A percentile compares a stretch with the other conserved stretches of the same genome.
phyloP scores from a whole-genome alignment of 352 stramenopile genomes.

The Pythium sp. region DNA sequence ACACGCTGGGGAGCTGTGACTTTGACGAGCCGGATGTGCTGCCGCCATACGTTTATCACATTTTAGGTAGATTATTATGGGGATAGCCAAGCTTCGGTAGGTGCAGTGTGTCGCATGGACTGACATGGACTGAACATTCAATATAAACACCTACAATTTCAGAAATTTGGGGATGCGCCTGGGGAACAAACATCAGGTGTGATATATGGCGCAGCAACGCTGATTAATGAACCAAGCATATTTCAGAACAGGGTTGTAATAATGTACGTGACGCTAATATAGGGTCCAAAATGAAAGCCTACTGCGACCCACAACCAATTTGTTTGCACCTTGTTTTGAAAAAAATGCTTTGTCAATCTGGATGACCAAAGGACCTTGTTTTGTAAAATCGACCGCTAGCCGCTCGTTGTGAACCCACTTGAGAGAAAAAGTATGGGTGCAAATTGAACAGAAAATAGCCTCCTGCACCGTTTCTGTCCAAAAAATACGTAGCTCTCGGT shows the following conservation, averaged over 20 bases:
- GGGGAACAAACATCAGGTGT: neutral
- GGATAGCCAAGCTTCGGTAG: too few relatives aligned
- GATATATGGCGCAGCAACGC: neutral
- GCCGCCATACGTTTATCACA: too few relatives aligned
- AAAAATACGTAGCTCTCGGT: neutral
- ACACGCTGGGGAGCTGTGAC: too few relatives aligned
- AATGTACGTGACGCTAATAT: neutral
- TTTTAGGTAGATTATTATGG: too few relatives aligned
- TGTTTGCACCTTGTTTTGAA: neutral
- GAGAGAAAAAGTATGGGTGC: neutral
- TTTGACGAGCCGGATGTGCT: too few relatives aligned
- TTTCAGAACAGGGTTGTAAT: neutral
- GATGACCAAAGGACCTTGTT: neutral
- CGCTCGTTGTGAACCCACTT: neutral
- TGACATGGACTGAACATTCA: neutral
- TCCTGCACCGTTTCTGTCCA: neutral
- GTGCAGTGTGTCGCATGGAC: neutral
- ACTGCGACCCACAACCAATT: too few relatives aligned
- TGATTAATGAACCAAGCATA: neutral
- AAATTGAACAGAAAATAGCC: slow-evolving; percentile 2
- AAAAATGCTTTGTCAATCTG: neutral
- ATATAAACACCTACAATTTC: neutral
- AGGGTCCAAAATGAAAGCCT: neutral
- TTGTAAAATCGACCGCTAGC: neutral
- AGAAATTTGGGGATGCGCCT: neutral